Evolutionary conservation across 768 basidiomycete genomes (phyloP), one percentile per base, ranked within the genome.

Genomic region (Porphyrellus cyaneotinctus): DNA sequence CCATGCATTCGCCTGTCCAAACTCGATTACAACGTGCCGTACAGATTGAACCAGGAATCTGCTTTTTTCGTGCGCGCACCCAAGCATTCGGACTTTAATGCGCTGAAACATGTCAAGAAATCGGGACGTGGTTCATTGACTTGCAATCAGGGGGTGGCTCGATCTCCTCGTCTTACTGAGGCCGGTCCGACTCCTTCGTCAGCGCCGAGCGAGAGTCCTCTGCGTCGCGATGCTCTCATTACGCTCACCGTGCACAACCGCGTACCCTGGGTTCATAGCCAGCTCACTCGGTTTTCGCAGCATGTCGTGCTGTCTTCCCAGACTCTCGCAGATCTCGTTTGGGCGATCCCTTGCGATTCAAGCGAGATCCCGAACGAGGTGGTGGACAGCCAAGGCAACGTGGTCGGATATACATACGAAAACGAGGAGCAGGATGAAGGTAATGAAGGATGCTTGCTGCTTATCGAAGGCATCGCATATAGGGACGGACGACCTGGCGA

Each of bases 281-380:
- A 78, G 47, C 70, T 85, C 12, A 73, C 74, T 43, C 84, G 85
- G 33, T 70, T 76, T 51, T 90, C 88, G 10, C 85, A 85, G 59
- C 87, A 90, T 62, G 78, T 76, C 12, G 64, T 88, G 8, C 64
- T 85, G 15, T 83, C 87, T n/a, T 84, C 83, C 6, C 86, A 91
- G 61, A 87, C 83, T 0, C 77, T 93, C 3, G 77, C 74, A 18
- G 84, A 89, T 54, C 65, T 91, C 13, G 78, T 78, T 51, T 68
- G 74, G 6, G 67, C 70, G 26, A 78, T 92, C 24, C 81, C 83
- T 20, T 91, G 91, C 58, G 63, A 74, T 6, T 83, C 82, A 3
- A 82, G 79, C 32, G 78, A 82, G 36, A 65, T 81, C 22, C 75
- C 78, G 1, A 58, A 64, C 28, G 80, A 84, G 58, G 55, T 67